Percentiles rank a stretch among this genome's conserved stretches.
Conservation (phyloP, 2,329 filamentous ascomycete genomes). For the Dothistroma pini region DNA sequence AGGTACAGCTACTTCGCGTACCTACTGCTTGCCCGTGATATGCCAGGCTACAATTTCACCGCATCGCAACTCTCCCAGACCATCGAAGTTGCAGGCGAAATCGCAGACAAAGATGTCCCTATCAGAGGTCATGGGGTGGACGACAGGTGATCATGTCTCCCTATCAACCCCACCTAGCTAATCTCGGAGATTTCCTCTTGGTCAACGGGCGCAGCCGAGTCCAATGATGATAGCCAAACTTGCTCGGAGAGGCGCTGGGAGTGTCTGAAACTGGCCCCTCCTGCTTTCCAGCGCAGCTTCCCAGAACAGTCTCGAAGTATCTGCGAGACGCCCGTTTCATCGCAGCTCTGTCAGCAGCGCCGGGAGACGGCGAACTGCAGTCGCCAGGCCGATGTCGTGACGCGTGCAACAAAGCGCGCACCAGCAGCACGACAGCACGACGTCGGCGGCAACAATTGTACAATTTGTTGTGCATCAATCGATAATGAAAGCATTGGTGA, state of each 20-base stretch:
- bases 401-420: background rate
- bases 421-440: background rate
- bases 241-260: slow-evolving; percentile 4
- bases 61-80: background rate
- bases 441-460: slow-evolving; percentile 3
- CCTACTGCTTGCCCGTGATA: background rate
- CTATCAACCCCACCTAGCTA: slow-evolving; percentile 4
- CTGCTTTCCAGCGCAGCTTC: background rate
- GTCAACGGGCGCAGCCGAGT: background rate
- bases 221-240: background rate
- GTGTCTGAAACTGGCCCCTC: background rate
- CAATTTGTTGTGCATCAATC: background rate
- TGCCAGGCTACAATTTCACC: slow-evolving; percentile 1
- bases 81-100: slow-evolving; percentile 5
- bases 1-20: background rate
- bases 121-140: slow-evolving; percentile 4
- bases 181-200: slow-evolving; percentile 5
- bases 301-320: background rate
- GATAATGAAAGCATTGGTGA: background rate
- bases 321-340: slow-evolving; percentile 4
- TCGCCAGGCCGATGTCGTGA: background rate
- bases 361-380: background rate
- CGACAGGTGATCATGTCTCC: background rate
- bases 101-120: background rate
- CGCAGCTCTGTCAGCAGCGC: slow-evolving; percentile 1